These are phyloP conservation scores for Flaveria sonorensis DNA, from an alignment of 129 eudicot genomes.

Conservation along the genomic window DNA sequence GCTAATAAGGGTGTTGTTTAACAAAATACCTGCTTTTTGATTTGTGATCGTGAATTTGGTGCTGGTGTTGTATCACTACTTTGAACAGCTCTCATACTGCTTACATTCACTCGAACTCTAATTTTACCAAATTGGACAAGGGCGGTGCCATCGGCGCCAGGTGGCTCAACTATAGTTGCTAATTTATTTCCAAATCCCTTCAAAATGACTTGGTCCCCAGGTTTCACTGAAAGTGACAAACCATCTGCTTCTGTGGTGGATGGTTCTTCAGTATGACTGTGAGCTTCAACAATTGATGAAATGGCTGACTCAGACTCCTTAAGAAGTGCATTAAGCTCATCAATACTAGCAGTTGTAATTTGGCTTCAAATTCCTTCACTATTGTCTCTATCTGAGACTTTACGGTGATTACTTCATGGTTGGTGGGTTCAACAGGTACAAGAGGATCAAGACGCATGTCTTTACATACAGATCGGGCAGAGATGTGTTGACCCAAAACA, in stretches of 20 bases:
- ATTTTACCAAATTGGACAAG: constrained; percentile 82
- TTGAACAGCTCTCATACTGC: constrained; percentile 44
- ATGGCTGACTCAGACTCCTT: constrained; percentile 73
- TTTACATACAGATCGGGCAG: background rate
- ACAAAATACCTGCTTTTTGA: constrained; percentile 55
- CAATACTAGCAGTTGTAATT: constrained; percentile 42
- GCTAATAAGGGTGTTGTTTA: background rate
- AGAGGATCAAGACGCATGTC: background rate
- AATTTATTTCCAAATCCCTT: constrained; percentile 65
- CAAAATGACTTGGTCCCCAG: constrained; percentile 71
- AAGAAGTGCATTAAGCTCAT: constrained; percentile 55
- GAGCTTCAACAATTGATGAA: constrained; percentile 60
- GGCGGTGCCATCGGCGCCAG: constrained; percentile 63
- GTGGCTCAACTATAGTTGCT: constrained; percentile 73
- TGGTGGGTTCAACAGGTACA: background rate
- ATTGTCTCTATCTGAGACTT: constrained; percentile 55
- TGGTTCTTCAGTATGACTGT: constrained; percentile 37
- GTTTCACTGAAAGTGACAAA: constrained; percentile 43
- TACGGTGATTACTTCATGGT: constrained; percentile 41
- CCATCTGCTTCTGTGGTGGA: constrained; percentile 35
- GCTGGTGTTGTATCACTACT: constrained; percentile 35
- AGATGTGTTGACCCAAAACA: background rate
- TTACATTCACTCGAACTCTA: constrained; percentile 58
- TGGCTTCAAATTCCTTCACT: constrained; percentile 62
- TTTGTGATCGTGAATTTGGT: constrained; percentile 37